Evolutionary conservation across 441 rosid species (phyloP).

Genomic region (Kokia cookei): DNA sequence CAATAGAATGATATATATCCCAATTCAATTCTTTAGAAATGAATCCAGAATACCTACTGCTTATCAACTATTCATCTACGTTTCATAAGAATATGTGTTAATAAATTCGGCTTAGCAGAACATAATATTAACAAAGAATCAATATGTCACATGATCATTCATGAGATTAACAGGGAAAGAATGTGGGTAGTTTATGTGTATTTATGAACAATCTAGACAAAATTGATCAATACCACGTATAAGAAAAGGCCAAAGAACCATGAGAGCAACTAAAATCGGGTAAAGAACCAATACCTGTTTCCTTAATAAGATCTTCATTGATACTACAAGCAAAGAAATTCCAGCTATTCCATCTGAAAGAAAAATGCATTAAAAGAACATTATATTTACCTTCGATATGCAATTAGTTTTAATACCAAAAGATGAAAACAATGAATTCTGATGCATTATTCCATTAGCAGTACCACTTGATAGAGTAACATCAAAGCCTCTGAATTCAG

Average conservation of each 20-base stretch:
- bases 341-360: constrained; percentile 98
- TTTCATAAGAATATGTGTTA: neutral
- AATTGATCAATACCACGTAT: neutral
- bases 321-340: constrained; percentile 91
- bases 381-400: neutral
- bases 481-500: neutral
- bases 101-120: neutral
- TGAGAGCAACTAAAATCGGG: neutral
- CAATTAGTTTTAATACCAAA: neutral
- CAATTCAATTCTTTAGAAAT: neutral
- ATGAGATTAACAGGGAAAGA: neutral
- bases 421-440: neutral
- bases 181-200: neutral
- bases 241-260: neutral
- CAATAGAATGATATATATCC: neutral
- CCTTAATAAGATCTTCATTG: constrained; percentile 73
- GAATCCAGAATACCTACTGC: neutral
- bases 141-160: neutral
- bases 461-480: neutral
- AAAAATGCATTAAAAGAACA: neutral
- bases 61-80: neutral
- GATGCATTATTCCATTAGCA: neutral
- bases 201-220: neutral
- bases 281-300: constrained; percentile 47
- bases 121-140: neutral